Evolutionary conservation across 192 early-diverging fungal genomes (phyloP), one percentile per base, ranked within the genome.

Genomic region (Coemansia sp.): DNA sequence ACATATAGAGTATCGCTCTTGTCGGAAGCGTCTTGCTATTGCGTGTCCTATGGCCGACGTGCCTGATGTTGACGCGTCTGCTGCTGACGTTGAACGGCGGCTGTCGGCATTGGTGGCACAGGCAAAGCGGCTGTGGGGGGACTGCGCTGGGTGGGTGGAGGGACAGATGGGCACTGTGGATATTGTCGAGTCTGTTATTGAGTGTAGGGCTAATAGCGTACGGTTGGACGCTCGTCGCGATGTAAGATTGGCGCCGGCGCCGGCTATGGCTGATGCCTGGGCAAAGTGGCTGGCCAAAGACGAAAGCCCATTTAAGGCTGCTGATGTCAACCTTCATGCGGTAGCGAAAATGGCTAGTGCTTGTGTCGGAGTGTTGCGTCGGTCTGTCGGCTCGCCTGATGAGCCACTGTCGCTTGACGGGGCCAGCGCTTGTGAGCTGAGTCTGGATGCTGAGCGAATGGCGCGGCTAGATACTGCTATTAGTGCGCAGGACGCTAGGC

Each of bases 311-410:
- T 83, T 78, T 27, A 62, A 58, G 29, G 76, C 69, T 5, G 61
- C 76, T 9, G 36, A 36, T n/a, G 65, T 78, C 12, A 68, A 75
- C 56, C 69, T 83, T 20, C 72, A 78, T 1, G 76, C 65, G 0
- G 53, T 78, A 2, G 63, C 68, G 51, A 69, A 62, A 1, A 83
- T 83, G 81, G 81, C 81, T 0, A n/a, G 66, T 0, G 66, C 72
- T 2, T 70, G 76, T 19, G 73, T 78, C 0, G 68, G 42, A 2
- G 73, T 73, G 0, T 46, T 83, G 32, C 67, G 73, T n/a, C 65
- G 56, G 19, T 31, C 67, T 13, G 40, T 69, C 10, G 40, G 29
- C 17, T 51, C 55, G 19, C 51, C 60, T n/a, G 22, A 15, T 24
- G 44, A 15, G 51, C 24, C 22, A 10, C 51, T 24, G 51, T 10